Base-by-base conservation (phyloP, 192 early-diverging fungal genomes). In the Coemansia sp. region DNA sequence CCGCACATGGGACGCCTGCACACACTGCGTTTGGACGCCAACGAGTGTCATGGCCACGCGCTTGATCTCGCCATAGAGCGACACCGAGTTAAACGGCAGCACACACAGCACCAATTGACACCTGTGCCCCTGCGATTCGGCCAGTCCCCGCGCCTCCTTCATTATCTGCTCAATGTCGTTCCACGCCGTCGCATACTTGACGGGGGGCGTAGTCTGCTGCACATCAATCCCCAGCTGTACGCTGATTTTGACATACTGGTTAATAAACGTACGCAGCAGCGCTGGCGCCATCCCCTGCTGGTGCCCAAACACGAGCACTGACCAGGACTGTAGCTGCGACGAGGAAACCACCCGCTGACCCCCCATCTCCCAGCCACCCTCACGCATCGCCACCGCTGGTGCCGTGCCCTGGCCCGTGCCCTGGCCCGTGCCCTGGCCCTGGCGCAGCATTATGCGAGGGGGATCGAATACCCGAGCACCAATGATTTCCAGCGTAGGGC, bases 11-110 rank as follows among this genome's bases (percentile, higher is more conserved):
- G 8, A 28, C n/a, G 70, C 58, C 18, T 48, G 61, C 31, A 85
- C 57, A 61, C 86, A 87, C 65, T 87, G 86, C 33, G 80, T 83
- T 7, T 74, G 70, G 5, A 86, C 60, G 35, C 86, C 86, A 4
- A 87, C 9, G 13, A 69, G 50, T 0, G 83, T 85, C 35, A 69
- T 66, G 13, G 81, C 69, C 8, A 85, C 72, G 18, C 83, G 75
- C 71, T 87, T 87, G 50, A 87, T 80, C 56, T 82, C 84, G 46
- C 65, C 74, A 42, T 87, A 87, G 10, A 84, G 9, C 21, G 65
- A 31, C 13, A 37, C 26, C 3, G 40, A 45, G 0, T 26, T 34
- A 9, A 53, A 50, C 9, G 71, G 71, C 59, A 80, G 45, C 14
- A 80, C 38, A 33, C 77, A 80, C 4, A 80, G 3, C 0, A 74